These are phyloP conservation scores for Liriodendron chinense DNA, from an alignment of 164 flowering plant species.

Conservation along the genomic window DNA sequence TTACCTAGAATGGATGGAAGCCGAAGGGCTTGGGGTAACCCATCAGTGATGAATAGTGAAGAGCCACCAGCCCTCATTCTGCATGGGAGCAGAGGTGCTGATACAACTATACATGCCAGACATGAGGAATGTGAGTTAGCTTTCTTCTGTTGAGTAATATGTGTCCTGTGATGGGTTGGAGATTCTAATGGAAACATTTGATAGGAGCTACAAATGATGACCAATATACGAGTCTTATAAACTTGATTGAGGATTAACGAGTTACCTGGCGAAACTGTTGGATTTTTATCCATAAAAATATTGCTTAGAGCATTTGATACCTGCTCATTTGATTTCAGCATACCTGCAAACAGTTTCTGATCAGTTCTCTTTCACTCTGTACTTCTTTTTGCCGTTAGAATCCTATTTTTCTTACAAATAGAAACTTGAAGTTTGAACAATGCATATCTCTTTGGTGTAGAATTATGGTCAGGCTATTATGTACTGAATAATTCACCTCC, in stretches of 20 bases:
- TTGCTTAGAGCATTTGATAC: not conserved
- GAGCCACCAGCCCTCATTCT: slow-evolving; percentile 32
- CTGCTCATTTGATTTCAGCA: no score
- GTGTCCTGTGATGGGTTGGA: not conserved
- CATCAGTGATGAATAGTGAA: slow-evolving; percentile 30
- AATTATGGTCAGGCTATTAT: not conserved
- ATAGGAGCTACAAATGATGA: not conserved
- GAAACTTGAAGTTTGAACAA: not conserved
- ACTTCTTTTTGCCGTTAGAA: not conserved
- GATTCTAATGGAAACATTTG: not conserved
- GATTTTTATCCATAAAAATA: not conserved
- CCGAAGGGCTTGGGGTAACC: slow-evolving; percentile 40
- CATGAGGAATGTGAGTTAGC: slow-evolving; percentile 55
- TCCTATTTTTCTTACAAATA: not conserved
- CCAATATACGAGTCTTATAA: no score
- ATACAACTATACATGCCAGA: slow-evolving; percentile 26
- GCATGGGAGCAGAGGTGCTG: slow-evolving; percentile 39
- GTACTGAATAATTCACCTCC: not conserved
- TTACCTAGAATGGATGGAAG: slow-evolving; percentile 33
- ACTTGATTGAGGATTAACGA: not conserved
- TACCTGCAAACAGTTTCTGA: not conserved
- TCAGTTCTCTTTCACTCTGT: not conserved
- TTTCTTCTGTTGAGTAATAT: slow-evolving; percentile 8
- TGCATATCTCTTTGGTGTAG: not conserved
- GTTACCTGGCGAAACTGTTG: not conserved